Base-by-base conservation (phyloP, 2,329 filamentous ascomycete species). In the Catunica adiposa region DNA sequence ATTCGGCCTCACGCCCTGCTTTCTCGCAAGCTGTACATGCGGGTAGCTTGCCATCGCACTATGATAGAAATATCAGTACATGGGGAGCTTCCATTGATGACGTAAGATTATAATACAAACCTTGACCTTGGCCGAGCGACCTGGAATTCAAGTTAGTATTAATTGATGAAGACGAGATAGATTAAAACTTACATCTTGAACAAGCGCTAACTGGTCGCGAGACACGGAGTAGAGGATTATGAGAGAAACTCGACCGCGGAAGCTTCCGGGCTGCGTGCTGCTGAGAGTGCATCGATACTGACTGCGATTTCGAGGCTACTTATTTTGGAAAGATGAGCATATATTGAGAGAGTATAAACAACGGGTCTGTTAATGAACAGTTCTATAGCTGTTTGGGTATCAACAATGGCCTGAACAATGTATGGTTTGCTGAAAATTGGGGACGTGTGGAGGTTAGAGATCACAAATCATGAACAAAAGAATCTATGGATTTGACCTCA, bases 11-110 rank as follows among this genome's bases (percentile, higher is more conserved):
- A 59, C 88, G 84, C 29, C 89, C 89, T 14, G 88, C 87, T 69
- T 89, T 89, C 68, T 96, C 90, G 66, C 92, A 97, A 17, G 90
- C 90, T 6, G 89, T 94, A 66, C 92, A 98, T 6, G 89, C 89
- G 9, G 92, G 92, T 38, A 97, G 73, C 68, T 96, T 96, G 59
- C 92, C 90, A 70, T 97, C 92, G 65, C 92, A 98, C 80, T 84
- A 64, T 23, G 34, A 8, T 11, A 22, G 25, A 14, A 17, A 15
- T 38, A 46, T 51, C 22, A 55, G 46, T 25, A 48, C n/a, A 26
- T 25, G 20, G n/a, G 20, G 14, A 5, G 11, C 4, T 26, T n/a
- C n/a, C 11, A 31, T 38, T 23, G 38, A 31, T 38, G 31, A 11
- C 51, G 56, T n/a, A 15, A 46, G 15, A 40, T 38, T 9, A 37